Evolutionary conservation across 768 basidiomycete species (phyloP).

Genomic region (Leccinum disarticulatum): DNA sequence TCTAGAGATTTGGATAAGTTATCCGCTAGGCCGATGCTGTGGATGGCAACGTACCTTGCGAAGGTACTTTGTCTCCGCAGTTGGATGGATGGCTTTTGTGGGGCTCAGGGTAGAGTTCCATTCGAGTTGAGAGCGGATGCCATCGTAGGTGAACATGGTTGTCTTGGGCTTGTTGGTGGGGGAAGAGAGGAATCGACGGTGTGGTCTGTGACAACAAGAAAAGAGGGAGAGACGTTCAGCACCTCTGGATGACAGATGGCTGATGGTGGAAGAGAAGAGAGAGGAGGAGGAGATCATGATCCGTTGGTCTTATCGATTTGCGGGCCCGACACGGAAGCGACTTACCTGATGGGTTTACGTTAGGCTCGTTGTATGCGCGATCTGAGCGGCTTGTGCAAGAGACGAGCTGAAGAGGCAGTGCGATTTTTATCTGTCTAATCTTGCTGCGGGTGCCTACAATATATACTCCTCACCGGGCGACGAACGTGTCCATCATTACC

Average conservation of each 20-base stretch:
- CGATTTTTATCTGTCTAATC: conserved; percentile 14
- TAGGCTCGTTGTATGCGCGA: conserved; percentile 1
- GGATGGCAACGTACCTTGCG: conserved; percentile 70
- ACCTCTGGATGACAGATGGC: conserved; percentile 11
- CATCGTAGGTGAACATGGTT: conserved; percentile 55
- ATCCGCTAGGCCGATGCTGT: background rate
- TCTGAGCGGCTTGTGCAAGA: conserved; percentile 9
- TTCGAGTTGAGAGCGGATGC: conserved; percentile 81
- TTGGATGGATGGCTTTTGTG: conserved; percentile 65
- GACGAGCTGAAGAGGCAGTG: background rate
- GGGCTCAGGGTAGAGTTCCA: conserved; percentile 88
- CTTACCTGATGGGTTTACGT: conserved; percentile 25
- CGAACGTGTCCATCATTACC: conserved; percentile 29
- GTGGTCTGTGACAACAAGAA: conserved; percentile 6
- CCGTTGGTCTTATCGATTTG: conserved; percentile 18
- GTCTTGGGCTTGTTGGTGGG: conserved; percentile 11
- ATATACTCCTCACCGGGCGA: conserved; percentile 9
- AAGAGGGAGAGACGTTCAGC: conserved; percentile 14
- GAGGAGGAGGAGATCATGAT: conserved; percentile 6
- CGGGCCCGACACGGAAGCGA: background rate
- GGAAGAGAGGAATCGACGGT: conserved; percentile 11
- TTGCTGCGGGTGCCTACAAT: background rate
- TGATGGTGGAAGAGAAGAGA: conserved; percentile 18
- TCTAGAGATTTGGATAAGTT: conserved; percentile 49
- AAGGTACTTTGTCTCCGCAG: conserved; percentile 77